Evolutionary conservation across 306 rosid species (phyloP).

Genomic region (Vigna nakashimae): DNA sequence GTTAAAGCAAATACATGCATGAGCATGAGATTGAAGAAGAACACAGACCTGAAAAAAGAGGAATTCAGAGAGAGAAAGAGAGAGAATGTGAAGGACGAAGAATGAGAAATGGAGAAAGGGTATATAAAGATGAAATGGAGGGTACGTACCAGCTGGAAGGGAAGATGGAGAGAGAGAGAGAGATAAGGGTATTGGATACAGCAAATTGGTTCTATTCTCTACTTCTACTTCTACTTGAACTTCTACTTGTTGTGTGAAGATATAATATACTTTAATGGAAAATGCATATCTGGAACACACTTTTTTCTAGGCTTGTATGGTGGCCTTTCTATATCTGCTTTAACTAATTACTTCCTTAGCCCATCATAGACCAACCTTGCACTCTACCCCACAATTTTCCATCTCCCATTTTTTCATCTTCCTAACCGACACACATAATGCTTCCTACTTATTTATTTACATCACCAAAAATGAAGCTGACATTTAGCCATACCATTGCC

Average conservation of each 20-base stretch:
- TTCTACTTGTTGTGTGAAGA: slow-evolving; percentile 13
- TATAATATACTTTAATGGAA: slow-evolving; percentile 44
- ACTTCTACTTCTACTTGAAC: neutral
- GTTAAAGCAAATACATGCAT: slow-evolving; percentile 13
- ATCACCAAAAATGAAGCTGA: slow-evolving; percentile 25
- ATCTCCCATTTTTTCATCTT: slow-evolving; percentile 47
- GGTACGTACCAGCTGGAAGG: slow-evolving; percentile 51
- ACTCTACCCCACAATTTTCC: slow-evolving; percentile 61
- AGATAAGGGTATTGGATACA: neutral
- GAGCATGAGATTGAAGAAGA: slow-evolving; percentile 5
- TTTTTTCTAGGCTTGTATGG: slow-evolving; percentile 40
- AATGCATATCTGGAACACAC: slow-evolving; percentile 41
- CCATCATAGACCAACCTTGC: slow-evolving; percentile 54
- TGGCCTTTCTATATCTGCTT: slow-evolving; percentile 67
- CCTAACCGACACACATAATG: neutral
- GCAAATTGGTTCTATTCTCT: slow-evolving; percentile 33
- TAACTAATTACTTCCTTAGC: slow-evolving; percentile 56
- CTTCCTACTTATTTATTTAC: slow-evolving; percentile 1
- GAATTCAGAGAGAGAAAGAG: slow-evolving; percentile 66
- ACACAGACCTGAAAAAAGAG: slow-evolving; percentile 65
- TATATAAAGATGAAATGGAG: slow-evolving; percentile 65
- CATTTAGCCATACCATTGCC: slow-evolving; percentile 1
- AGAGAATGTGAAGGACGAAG: slow-evolving; percentile 43
- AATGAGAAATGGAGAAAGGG: slow-evolving; percentile 47
- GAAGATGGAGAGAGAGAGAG: slow-evolving; percentile 20